phyloP scores from a whole-genome alignment of 768 basidiomycete species.

The Solioccasus polychromus region DNA sequence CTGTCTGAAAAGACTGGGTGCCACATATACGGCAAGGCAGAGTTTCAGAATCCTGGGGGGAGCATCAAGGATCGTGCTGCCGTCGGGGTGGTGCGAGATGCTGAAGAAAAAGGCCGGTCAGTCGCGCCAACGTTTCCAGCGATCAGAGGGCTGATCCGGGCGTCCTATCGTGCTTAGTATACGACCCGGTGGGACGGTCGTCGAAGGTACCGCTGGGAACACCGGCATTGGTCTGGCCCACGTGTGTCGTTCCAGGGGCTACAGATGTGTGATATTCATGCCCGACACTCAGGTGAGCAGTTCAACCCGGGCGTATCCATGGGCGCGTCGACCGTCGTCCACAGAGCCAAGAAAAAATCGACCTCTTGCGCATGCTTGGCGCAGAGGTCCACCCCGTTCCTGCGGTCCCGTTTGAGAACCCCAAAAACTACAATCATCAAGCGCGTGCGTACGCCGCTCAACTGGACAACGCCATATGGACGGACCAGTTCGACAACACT shows the following conservation, averaged over 20 bases:
- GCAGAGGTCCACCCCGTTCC: slow-evolving; percentile 97
- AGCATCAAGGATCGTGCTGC: slow-evolving; percentile 98
- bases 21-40: slow-evolving; percentile 91
- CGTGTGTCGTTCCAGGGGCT: slow-evolving; percentile 89
- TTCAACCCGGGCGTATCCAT: not conserved
- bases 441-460: slow-evolving; percentile 81
- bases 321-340: not conserved
- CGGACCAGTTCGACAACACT: slow-evolving; percentile 95
- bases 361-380: slow-evolving; percentile 94
- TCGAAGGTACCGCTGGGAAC: slow-evolving; percentile 98
- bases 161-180: slow-evolving; percentile 45
- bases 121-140: slow-evolving; percentile 24
- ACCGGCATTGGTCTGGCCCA: slow-evolving; percentile 96
- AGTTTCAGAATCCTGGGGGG: slow-evolving; percentile 98
- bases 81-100: slow-evolving; percentile 80
- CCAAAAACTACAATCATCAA: slow-evolving; percentile 96
- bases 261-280: slow-evolving; percentile 99
- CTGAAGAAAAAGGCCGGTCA: slow-evolving; percentile 79
- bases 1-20: slow-evolving; percentile 83
- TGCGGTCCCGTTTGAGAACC: slow-evolving; percentile 94
- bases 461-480: slow-evolving; percentile 87
- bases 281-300: slow-evolving; percentile 77
- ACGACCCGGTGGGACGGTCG: slow-evolving; percentile 91
- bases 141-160: not conserved
- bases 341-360: slow-evolving; percentile 97